Base-by-base conservation (phyloP, 108 stramenopile species). In the Nitzschia sp. region DNA sequence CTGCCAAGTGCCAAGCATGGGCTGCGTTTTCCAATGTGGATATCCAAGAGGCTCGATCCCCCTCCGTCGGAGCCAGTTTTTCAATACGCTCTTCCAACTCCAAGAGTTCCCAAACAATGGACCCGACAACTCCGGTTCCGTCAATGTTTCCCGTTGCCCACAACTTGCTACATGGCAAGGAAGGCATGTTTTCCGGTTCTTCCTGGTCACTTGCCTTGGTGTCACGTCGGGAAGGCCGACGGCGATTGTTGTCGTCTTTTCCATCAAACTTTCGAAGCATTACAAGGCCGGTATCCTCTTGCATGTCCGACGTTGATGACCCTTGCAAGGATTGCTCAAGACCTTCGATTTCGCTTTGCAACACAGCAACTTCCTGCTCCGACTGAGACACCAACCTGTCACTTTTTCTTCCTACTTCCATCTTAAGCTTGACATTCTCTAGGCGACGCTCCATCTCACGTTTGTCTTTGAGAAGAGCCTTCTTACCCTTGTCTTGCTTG, bases 81-180 rank as follows among this genome's bases (percentile, higher is more conserved):
- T 93, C 79, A 42, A 85, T 76, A 20, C 76, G 67, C 43, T 83
- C 78, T 68, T 93, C 92, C 26, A 89, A 43, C 46, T 76, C 71
- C 42, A 86, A 53, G 51, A 93, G 71, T 34, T 86, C 76, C 24
- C 75, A 75, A 5, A 85, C 85, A 0, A 90, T 56, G 7, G 76
- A 57, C 20, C 86, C 79, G 41, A 90, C 69, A 29, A 87, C 71
- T 37, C 92, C 92, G 14, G 78, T 78, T 43, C 80, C 83, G 34
- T 84, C 79, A 37, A 80, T 80, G 44, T 76, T 62, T 5, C 83
- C 83, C 53, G 76, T 79, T 12, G 70, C 44, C 54, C 66, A 66
- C 12, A 84, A 29, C 17, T 63, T 72, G 41, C 73, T 78, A 54
- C 79, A 84, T 10, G 12, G 60, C 34, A 78, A 15, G n/a, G 50